Evolutionary conservation across 352 stramenopile species (phyloP), one percentile per base, ranked within the genome.

Genomic region (Blastocystis sp.): DNA sequence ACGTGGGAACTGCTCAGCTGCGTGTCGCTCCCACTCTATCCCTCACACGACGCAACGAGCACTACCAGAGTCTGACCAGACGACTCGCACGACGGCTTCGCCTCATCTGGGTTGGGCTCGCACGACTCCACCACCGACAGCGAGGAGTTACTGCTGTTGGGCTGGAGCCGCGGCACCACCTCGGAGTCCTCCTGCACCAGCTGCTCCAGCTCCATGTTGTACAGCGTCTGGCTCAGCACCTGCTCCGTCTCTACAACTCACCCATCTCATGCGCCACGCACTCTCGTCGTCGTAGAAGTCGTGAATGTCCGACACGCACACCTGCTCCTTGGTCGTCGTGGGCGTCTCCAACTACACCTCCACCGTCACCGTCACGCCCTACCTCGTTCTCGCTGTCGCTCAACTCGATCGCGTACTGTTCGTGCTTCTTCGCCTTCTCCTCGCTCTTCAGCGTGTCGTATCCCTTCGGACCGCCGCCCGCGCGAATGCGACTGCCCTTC

Each of bases 201-300:
- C 41, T 67, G 29, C 74, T 62, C 24, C 41, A 85, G 41, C 41
- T 85, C 74, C 74, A 85, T 67, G 37, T 69, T 51, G 9, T 62
- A 59, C 31, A 85, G 24, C 37, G 74, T 85, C 37, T 67, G 29
- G 12, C 35, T 63, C 60, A 85, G 41, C 29, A 51, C 21, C 37
- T 29, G 10, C 45, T 85, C 74, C 61, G 55, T 62, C 41, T 66
- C 74, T 85, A 85, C 26, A 3, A 3, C 1, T 69, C 21, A 85
- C 61, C 1, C 31, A 31, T 13, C 6, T 6, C 3, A 50, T n/a
- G 2, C 12, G 12, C n/a, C 13, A 2, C 51, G 0, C n/a, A 85
- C 74, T 63, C 60, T 66, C 74, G 31, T 85, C 74, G 61, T 85
- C 41, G 29, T 85, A 85, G 33, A 85, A 85, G 13, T 81, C 39